A percentile compares a stretch with the other conserved stretches of the same genome.
These are phyloP conservation scores for Penicillium oxalicum DNA, from an alignment of 2,329 filamentous ascomycete species.

Conservation along the genomic window DNA sequence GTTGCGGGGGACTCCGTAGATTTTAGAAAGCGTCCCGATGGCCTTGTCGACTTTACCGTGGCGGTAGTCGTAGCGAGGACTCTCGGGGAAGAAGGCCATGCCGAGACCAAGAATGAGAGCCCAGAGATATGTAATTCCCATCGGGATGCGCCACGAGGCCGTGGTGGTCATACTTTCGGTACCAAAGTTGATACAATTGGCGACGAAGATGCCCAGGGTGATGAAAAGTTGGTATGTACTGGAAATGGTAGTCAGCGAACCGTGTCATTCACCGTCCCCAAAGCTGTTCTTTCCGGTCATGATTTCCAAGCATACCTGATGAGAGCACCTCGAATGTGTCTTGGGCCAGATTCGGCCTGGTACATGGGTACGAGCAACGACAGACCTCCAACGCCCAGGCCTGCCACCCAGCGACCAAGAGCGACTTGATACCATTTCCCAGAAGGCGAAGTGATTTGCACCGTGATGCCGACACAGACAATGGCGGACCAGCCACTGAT, in stretches of 20 bases:
- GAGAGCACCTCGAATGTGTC: slow-evolving; percentile 42
- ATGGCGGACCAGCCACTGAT: slow-evolving; percentile 37
- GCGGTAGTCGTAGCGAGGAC: slow-evolving; percentile 55
- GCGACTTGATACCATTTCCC: slow-evolving; percentile 38
- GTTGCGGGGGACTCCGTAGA: slow-evolving; percentile 49
- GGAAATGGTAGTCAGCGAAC: slow-evolving; percentile 14
- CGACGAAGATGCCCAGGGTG: slow-evolving; percentile 42
- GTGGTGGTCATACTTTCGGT: slow-evolving; percentile 33
- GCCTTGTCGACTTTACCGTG: slow-evolving; percentile 48
- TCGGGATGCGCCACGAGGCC: slow-evolving; percentile 44
- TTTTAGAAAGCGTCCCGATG: slow-evolving; percentile 46
- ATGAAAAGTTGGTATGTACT: slow-evolving; percentile 46
- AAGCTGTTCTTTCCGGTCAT: too few species aligned
- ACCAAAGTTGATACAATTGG: slow-evolving; percentile 45
- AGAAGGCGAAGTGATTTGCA: slow-evolving; percentile 37
- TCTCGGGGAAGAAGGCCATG: slow-evolving; percentile 52
- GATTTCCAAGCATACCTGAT: slow-evolving; percentile 27
- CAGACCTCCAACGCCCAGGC: slow-evolving; percentile 40
- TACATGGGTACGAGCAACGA: slow-evolving; percentile 43
- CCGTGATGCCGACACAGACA: slow-evolving; percentile 36
- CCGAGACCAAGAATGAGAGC: slow-evolving; percentile 49
- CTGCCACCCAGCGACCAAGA: slow-evolving; percentile 40
- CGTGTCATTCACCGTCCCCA: background rate
- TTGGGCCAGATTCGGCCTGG: slow-evolving; percentile 40
- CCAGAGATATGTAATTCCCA: slow-evolving; percentile 55